Conservation (phyloP, 441 rosid species). For the Adansonia madagascariensis region DNA sequence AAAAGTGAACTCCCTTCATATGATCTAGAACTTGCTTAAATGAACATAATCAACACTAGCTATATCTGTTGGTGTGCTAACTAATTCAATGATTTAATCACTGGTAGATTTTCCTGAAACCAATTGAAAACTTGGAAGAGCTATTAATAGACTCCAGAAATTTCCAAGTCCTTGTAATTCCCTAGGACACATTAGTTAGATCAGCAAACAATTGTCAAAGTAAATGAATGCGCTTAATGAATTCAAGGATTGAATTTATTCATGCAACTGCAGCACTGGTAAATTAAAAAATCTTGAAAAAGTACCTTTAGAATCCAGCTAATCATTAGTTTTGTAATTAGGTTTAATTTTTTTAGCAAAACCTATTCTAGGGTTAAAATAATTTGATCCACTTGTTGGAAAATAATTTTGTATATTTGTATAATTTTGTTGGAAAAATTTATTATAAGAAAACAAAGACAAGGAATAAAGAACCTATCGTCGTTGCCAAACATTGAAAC, state of each 20-base stretch:
- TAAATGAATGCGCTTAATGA: neutral
- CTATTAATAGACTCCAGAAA: constrained; percentile 79
- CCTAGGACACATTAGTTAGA: constrained; percentile 23
- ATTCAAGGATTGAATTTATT: constrained; percentile 4
- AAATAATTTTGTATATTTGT: no score
- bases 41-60: constrained; percentile 94
- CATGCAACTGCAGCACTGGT: neutral
- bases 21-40: constrained; percentile 43
- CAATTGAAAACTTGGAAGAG: constrained; percentile 76
- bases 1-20: neutral
- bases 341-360: no score
- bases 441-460: no score
- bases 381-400: no score
- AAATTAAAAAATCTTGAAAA: neutral
- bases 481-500: no score
- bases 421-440: no score
- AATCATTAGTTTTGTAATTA: no score
- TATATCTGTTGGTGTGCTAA: constrained; percentile 85
- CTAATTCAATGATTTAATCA: constrained; percentile 77
- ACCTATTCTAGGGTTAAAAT: no score
- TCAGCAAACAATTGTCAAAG: neutral
- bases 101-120: constrained; percentile 73
- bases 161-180: constrained; percentile 76
- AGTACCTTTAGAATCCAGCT: neutral
- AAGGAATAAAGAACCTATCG: no score